Percentiles rank a stretch among this genome's conserved stretches.
Evolutionary conservation across 1,284 basidiomycete species (phyloP).

Genomic region (Boletus hoseneyae): DNA sequence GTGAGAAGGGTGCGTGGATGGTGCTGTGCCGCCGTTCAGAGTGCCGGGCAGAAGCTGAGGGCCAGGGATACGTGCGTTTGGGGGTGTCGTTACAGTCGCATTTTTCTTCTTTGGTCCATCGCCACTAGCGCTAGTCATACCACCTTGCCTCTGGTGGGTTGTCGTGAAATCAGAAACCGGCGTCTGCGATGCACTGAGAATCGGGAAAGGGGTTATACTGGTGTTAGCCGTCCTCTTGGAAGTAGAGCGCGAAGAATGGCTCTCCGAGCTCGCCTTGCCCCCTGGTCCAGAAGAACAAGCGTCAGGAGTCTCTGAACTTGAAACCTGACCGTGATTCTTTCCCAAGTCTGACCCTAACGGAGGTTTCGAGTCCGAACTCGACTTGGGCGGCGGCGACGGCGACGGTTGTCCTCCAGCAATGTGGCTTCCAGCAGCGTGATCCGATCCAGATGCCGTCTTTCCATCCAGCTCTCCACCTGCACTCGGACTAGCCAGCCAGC

Average conservation of each 20-base stretch:
- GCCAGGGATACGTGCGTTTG: conserved; percentile 5
- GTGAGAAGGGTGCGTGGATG: conserved; percentile 1
- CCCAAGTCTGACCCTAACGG: conserved; percentile 5
- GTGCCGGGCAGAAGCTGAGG: conserved; percentile 1
- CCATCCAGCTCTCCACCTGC: conserved; percentile 10
- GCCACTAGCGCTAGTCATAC: not conserved
- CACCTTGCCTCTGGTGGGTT: conserved; percentile 3
- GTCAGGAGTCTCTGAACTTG: not conserved
- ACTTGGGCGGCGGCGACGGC: conserved; percentile 7
- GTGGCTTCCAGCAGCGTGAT: conserved; percentile 4
- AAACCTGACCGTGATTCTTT: not conserved
- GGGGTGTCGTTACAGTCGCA: not conserved
- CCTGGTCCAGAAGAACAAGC: not conserved
- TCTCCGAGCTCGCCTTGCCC: conserved; percentile 6
- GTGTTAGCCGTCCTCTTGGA: not conserved
- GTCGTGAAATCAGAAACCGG: not conserved
- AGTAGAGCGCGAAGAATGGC: not conserved
- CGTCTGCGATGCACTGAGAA: conserved; percentile 17
- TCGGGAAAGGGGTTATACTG: conserved; percentile 24
- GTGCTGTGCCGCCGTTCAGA: conserved; percentile 3
- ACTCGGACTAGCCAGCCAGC: conserved; percentile 17
- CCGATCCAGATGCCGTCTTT: conserved; percentile 8
- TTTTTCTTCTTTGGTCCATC: conserved; percentile 13
- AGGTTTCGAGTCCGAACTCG: conserved; percentile 1
- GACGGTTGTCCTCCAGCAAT: conserved; percentile 1